These are phyloP conservation scores for Peribolospora baueri DNA, from an alignment of 768 basidiomycete species.

Conservation along the genomic window DNA sequence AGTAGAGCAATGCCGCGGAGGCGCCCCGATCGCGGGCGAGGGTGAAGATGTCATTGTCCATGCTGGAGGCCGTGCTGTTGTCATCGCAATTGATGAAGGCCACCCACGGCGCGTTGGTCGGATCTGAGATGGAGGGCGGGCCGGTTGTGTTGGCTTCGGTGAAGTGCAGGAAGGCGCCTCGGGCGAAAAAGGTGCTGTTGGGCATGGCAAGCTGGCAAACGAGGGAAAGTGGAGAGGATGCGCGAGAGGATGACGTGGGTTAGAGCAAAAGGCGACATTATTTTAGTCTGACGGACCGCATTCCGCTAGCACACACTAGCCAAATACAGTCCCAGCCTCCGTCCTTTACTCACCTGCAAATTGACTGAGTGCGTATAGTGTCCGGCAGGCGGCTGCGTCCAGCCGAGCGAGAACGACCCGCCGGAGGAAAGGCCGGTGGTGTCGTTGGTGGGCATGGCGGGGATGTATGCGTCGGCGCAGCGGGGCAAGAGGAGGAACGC, in stretches of 20 bases:
- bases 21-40: constrained; percentile 56
- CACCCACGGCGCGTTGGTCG: constrained; percentile 67
- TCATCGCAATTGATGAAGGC: constrained; percentile 61
- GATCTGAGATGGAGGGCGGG: constrained; percentile 3
- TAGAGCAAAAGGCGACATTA: constrained; percentile 12
- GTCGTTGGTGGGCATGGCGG: neutral
- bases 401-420: constrained; percentile 2
- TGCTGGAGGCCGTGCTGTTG: constrained; percentile 32
- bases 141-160: constrained; percentile 28
- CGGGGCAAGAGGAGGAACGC: neutral
- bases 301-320: constrained; percentile 26
- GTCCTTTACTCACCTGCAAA: too few relatives aligned
- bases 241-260: constrained; percentile 21
- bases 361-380: neutral
- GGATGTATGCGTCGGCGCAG: constrained; percentile 2
- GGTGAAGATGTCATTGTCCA: constrained; percentile 50
- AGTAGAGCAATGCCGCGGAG: constrained; percentile 56
- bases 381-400: neutral
- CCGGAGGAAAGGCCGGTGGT: neutral
- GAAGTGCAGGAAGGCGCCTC: constrained; percentile 71
- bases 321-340: constrained; percentile 25
- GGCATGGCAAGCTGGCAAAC: neutral
- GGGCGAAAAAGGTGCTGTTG: neutral
- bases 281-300: constrained; percentile 23
- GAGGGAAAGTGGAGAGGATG: neutral